Conservation (phyloP, 768 basidiomycete species). For the Amanita rubescens region DNA sequence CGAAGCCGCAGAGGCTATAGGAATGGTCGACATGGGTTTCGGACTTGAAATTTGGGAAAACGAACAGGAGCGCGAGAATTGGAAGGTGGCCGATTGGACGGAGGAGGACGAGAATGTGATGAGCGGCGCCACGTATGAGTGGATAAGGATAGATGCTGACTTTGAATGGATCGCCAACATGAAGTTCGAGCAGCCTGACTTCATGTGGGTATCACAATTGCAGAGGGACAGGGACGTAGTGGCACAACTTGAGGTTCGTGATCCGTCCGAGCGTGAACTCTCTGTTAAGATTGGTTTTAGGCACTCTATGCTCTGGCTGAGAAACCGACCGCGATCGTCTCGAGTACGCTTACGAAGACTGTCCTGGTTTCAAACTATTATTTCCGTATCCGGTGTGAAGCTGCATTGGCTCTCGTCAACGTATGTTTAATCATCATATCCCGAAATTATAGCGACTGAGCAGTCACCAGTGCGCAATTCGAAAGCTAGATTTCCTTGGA, state of each 20-base stretch:
- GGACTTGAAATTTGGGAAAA: conserved; percentile 95
- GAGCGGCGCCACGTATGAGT: conserved; percentile 96
- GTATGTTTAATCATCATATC: conserved; percentile 41
- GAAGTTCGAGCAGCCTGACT: conserved; percentile 92
- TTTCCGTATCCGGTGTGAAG: conserved; percentile 93
- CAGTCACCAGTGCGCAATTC: conserved; percentile 66
- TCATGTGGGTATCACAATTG: conserved; percentile 97
- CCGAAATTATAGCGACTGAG: conserved; percentile 7
- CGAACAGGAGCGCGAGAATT: conserved; percentile 83
- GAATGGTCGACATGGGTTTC: conserved; percentile 91
- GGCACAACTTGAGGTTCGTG: conserved; percentile 87
- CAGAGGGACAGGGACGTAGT: conserved; percentile 95
- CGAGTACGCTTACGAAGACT: conserved; percentile 88
- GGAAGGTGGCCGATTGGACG: conserved; percentile 98
- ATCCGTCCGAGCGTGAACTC: background rate
- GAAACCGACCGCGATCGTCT: conserved; percentile 78
- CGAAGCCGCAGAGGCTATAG: conserved; percentile 90
- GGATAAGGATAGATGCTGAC: conserved; percentile 98
- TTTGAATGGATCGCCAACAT: conserved; percentile 98
- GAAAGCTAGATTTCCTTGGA: conserved; percentile 78
- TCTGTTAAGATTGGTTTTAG: conserved; percentile 31
- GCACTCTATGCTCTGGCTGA: conserved; percentile 84
- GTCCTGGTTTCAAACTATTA: conserved; percentile 94
- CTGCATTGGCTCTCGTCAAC: conserved; percentile 73
- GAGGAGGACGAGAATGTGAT: conserved; percentile 92